phyloP scores from a whole-genome alignment of 2,329 filamentous ascomycete genomes.

The Purpureocillium takamizusanense region DNA sequence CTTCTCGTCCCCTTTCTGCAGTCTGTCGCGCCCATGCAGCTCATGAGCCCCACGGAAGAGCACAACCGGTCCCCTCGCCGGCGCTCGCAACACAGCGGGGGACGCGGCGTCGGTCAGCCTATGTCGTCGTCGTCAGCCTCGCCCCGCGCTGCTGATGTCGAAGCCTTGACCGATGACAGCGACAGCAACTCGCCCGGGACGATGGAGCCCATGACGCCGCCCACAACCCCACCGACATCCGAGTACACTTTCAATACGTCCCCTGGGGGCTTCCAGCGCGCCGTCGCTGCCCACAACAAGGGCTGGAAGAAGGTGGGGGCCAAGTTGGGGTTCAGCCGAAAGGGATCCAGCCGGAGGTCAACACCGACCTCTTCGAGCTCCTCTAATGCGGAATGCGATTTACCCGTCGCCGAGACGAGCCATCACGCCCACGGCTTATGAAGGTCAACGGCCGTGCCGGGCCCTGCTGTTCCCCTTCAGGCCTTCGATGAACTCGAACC shows the following conservation, averaged over 20 bases:
- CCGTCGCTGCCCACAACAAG: slow-evolving; percentile 44
- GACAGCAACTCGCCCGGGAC: slow-evolving; percentile 46
- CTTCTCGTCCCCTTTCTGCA: slow-evolving; percentile 89
- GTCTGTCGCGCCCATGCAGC: slow-evolving; percentile 33
- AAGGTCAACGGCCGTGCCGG: slow-evolving; percentile 48
- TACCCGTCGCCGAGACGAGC: slow-evolving; percentile 23
- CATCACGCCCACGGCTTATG: slow-evolving; percentile 36
- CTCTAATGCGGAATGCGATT: slow-evolving; percentile 28
- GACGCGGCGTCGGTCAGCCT: slow-evolving; percentile 1
- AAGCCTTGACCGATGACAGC: slow-evolving; percentile 56
- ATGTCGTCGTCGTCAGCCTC: slow-evolving; percentile 22
- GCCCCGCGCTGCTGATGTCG: slow-evolving; percentile 37
- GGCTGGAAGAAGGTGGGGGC: slow-evolving; percentile 58
- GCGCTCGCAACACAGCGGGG: slow-evolving; percentile 2
- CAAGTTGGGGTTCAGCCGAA: slow-evolving; percentile 50
- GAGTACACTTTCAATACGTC: slow-evolving; percentile 45
- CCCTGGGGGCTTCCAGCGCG: slow-evolving; percentile 43
- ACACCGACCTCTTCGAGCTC: slow-evolving; percentile 36
- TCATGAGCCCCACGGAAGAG: slow-evolving; percentile 26
- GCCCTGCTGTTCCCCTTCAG: neutral
- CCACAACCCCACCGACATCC: slow-evolving; percentile 59
- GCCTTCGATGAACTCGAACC: neutral
- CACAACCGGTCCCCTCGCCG: slow-evolving; percentile 29
- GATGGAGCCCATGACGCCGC: slow-evolving; percentile 63
- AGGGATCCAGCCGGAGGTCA: slow-evolving; percentile 34